Percentiles rank a stretch among this genome's conserved stretches.
Evolutionary conservation across 2,329 filamentous ascomycete genomes (phyloP).

Genomic region (Calonectria hongkongensis): DNA sequence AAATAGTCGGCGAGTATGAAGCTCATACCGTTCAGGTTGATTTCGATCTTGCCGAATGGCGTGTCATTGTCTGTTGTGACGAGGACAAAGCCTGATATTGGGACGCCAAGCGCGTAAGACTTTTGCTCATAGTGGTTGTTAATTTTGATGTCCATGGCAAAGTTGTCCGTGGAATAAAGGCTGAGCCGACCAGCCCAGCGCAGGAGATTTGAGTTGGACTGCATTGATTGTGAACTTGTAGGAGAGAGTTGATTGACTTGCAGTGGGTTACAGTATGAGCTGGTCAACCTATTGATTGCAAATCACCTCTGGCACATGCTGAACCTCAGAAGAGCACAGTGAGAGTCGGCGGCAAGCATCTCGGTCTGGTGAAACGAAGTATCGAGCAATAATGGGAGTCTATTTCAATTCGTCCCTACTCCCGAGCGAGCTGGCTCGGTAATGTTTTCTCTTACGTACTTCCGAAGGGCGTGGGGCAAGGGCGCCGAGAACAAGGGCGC

Average conservation of each 20-base stretch:
- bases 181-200: background rate
- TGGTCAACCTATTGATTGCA: no score
- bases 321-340: no score
- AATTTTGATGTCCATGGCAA: constrained; percentile 42
- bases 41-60: constrained; percentile 39
- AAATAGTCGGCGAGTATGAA: constrained; percentile 40
- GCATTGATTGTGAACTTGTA: background rate
- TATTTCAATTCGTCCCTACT: no score
- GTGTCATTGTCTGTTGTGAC: constrained; percentile 38
- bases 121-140: constrained; percentile 48
- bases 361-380: no score
- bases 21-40: constrained; percentile 38
- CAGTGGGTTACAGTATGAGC: no score
- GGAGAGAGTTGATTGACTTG: background rate
- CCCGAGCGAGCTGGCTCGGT: no score
- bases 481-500: background rate
- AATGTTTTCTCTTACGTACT: no score
- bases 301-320: no score
- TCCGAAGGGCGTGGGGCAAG: no score
- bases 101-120: constrained; percentile 46
- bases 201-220: background rate
- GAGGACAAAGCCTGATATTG: constrained; percentile 39
- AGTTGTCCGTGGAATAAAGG: background rate
- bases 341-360: no score
- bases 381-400: no score